Conservation (phyloP, 75 land plant genomes). For the Sequoiadendron giganteum region DNA sequence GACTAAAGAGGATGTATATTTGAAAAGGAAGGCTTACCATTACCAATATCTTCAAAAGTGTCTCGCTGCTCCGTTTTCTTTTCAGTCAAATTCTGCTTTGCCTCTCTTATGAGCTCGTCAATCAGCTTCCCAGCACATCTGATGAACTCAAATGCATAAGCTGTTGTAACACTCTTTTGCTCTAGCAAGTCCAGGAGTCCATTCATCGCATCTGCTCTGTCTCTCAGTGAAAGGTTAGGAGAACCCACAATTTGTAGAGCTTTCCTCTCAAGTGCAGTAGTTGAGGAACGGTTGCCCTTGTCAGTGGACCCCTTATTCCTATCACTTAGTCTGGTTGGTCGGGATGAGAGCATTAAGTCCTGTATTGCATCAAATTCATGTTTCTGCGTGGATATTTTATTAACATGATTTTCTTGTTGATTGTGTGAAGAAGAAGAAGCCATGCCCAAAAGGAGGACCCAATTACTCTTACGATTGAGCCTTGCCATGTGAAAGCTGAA, state of each 20-base stretch:
- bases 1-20: background rate
- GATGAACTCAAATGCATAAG: conserved; percentile 45
- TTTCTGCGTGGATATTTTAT: background rate
- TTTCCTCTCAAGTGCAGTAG: conserved; percentile 29
- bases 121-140: conserved; percentile 33
- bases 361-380: conserved; percentile 27
- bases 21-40: background rate
- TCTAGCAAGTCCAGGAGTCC: conserved; percentile 37
- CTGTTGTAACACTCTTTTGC: conserved; percentile 30
- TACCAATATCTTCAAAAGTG: background rate
- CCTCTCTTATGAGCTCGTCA: conserved; percentile 27
- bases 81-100: background rate
- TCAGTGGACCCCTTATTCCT: background rate
- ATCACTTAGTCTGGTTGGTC: background rate
- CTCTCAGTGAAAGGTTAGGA: conserved; percentile 15
- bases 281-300: conserved; percentile 4
- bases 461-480: background rate
- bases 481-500: background rate
- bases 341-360: conserved; percentile 24
- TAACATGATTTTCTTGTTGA: background rate
- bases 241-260: conserved; percentile 32
- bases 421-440: background rate
- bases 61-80: background rate
- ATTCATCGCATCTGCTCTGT: conserved; percentile 31
- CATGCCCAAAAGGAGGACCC: background rate